Base-by-base conservation (phyloP, 805 yeast species). In the Lipomyces yamadae region DNA sequence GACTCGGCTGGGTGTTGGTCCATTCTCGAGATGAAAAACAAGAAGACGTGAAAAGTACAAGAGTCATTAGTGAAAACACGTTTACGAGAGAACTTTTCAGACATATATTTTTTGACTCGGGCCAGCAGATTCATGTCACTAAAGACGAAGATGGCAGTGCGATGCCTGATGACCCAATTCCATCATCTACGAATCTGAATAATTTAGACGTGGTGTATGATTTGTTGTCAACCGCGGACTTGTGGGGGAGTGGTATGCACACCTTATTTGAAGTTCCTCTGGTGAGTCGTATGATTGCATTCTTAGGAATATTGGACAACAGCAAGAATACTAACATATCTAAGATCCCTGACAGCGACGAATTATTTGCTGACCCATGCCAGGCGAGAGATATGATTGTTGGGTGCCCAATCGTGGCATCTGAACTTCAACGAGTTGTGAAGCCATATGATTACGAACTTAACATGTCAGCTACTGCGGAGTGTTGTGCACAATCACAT, bases 1-100 rank as follows among this genome's bases (percentile, higher is more conserved):
- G 72, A 6, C 57, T 64, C 30, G 64, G 57, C n/a, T 70, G 74
- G 72, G 55, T 61, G 33, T 39, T 68, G 13, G 39, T 50, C 33
- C 54, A 56, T 5, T 33, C 58, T 1, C 30, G 52, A 15, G 60
- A 61, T 32, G 15, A 48, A 24, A 32, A 34, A 2, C 58, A 5
- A 0, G 42, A 42, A 11, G 70, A 60, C 10, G n/a, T 29, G 13
- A 30, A 18, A 42, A 52, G 29, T 15, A 37, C 15, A 24, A 34
- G 69, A n/a, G 70, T 67, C 10, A 61, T 67, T 34, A 67, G 70
- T 34, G 61, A 67, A 42, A 30, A 37, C 24, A 61, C 70, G 8
- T 65, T 56, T 37, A 61, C 60, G 18, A 18, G 33, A 35, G 54
- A 33, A 3, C 58, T 64, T 7, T 15, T 63, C 10, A 29, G n/a